Evolutionary conservation across 192 early-diverging fungal genomes (phyloP).

Genomic region (Coemansia sp.): DNA sequence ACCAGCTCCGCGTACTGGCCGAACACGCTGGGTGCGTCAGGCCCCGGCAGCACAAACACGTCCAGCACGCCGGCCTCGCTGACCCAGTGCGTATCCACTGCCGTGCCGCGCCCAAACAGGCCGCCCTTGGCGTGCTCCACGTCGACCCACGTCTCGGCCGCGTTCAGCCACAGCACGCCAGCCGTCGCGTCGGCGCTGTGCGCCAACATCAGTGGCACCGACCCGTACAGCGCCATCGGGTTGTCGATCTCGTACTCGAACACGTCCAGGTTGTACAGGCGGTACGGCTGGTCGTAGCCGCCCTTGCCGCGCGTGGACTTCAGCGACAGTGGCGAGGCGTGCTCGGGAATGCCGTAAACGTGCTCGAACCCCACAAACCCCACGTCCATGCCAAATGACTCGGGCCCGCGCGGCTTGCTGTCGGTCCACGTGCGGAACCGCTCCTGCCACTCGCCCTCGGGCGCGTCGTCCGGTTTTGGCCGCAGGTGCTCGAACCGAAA

Average conservation of each 20-base stretch:
- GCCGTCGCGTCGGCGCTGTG: constrained; percentile 70
- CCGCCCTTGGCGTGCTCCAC: constrained; percentile 64
- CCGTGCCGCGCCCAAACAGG: constrained; percentile 24
- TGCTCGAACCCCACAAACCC: constrained; percentile 78
- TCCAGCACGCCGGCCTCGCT: constrained; percentile 89
- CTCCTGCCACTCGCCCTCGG: constrained; percentile 78
- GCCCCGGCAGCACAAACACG: constrained; percentile 79
- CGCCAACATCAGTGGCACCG: constrained; percentile 90
- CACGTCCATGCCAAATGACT: constrained; percentile 91
- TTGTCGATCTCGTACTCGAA: constrained; percentile 95
- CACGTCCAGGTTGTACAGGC: constrained; percentile 96
- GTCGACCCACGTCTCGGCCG: constrained; percentile 98
- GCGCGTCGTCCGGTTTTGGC: constrained; percentile 30
- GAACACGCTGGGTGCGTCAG: constrained; percentile 62
- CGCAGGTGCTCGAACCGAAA: constrained; percentile 79
- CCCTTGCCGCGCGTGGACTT: constrained; percentile 79
- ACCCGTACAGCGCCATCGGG: constrained; percentile 96
- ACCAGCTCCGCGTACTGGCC: constrained; percentile 72
- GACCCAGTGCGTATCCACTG: constrained; percentile 80
- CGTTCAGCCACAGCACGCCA: constrained; percentile 88
- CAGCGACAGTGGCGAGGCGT: constrained; percentile 80
- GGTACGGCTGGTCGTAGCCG: constrained; percentile 86
- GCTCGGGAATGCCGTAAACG: constrained; percentile 96
- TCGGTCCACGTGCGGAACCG: constrained; percentile 83
- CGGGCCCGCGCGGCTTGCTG: constrained; percentile 91